Evolutionary conservation across 192 early-diverging fungal species (phyloP).

Genomic region (Fimicolochytrium jonesii): DNA sequence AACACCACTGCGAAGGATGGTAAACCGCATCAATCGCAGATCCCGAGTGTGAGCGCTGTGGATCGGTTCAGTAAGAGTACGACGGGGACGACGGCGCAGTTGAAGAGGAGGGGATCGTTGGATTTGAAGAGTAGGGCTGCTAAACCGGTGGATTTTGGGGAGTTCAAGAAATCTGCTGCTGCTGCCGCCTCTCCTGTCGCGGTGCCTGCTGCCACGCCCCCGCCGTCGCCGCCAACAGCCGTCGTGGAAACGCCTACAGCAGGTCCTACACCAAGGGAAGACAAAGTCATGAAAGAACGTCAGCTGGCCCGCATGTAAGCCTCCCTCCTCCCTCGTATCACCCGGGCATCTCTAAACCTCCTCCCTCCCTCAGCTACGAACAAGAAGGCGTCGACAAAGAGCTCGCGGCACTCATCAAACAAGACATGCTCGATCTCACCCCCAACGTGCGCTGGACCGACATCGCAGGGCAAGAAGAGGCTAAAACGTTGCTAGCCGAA

Average conservation of each 20-base stretch:
- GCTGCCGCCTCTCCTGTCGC: background rate
- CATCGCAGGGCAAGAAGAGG: conserved; percentile 51
- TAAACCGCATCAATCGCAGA: background rate
- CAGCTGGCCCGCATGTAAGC: background rate
- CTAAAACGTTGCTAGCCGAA: conserved; percentile 57
- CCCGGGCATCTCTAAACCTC: too few relatives aligned
- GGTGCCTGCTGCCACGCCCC: too few relatives aligned
- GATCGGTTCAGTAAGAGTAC: background rate
- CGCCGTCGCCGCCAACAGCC: too few relatives aligned
- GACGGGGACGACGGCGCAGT: background rate
- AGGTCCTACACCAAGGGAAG: background rate
- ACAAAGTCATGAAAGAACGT: background rate
- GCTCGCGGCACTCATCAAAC: conserved; percentile 57
- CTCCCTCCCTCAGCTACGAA: too few relatives aligned
- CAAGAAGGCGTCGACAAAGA: conserved; percentile 52
- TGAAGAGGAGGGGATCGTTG: background rate
- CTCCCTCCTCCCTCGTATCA: too few relatives aligned
- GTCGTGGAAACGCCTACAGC: too few relatives aligned
- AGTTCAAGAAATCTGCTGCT: background rate
- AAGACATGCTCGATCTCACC: conserved; percentile 52
- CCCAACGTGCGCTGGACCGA: conserved; percentile 56
- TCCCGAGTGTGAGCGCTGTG: background rate
- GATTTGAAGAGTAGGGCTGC: background rate
- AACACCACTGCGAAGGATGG: background rate
- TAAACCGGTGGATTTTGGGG: background rate